Conservation (phyloP, 176 grass and related monocot species). For the Paspalum vaginatum region DNA sequence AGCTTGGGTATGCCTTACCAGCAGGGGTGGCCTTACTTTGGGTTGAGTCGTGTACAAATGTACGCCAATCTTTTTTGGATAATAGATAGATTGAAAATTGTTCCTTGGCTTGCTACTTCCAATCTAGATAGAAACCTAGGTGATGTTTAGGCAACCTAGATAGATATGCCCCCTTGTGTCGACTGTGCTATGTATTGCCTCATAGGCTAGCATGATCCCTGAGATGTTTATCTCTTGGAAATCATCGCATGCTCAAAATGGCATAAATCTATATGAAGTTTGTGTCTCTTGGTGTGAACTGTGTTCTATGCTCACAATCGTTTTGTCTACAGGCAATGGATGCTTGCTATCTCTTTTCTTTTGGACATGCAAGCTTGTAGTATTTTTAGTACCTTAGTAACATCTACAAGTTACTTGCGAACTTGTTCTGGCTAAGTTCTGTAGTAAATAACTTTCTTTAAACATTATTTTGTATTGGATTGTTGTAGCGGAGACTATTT, state of each 20-base stretch:
- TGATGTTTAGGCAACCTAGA: not conserved
- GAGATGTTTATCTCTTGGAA: not conserved
- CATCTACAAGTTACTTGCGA: not conserved
- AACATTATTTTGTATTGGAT: not conserved
- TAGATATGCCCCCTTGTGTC: not conserved
- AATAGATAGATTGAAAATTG: not conserved
- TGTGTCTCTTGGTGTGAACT: not conserved
- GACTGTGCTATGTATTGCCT: not conserved
- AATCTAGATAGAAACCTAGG: not conserved
- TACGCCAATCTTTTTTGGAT: not conserved
- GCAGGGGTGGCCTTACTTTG: not conserved
- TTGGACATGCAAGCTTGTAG: not conserved
- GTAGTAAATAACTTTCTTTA: not conserved
- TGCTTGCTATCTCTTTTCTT: conserved; percentile 10
- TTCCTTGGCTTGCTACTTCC: no score
- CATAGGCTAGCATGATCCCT: not conserved
- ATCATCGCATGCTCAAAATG: not conserved
- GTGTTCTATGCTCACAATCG: conserved; percentile 1
- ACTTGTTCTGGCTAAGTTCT: not conserved
- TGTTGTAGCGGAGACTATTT: not conserved
- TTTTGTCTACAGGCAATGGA: not conserved
- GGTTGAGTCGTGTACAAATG: not conserved
- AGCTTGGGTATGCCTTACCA: not conserved
- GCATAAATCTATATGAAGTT: not conserved
- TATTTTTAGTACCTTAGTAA: not conserved